These are phyloP conservation scores for Botryobasidium botryosum DNA, from an alignment of 768 basidiomycete species.

Conservation along the genomic window DNA sequence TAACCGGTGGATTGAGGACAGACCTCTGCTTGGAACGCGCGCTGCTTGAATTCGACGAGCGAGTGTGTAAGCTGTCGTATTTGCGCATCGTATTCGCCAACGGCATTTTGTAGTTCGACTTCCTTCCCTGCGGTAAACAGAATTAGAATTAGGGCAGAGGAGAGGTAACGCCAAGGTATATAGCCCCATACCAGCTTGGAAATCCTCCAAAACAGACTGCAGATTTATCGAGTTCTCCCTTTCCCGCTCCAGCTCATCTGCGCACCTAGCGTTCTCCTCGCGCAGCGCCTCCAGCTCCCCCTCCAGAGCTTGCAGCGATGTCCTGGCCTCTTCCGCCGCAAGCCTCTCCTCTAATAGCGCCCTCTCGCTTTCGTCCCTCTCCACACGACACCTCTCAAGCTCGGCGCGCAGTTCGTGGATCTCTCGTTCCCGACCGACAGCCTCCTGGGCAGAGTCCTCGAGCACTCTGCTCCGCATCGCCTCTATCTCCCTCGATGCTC, in stretches of 20 bases:
- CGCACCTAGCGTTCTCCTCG: slow-evolving; percentile 30
- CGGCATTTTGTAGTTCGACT: slow-evolving; percentile 70
- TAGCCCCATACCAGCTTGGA: slow-evolving; percentile 60
- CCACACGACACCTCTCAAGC: slow-evolving; percentile 69
- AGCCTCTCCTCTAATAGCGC: slow-evolving; percentile 49
- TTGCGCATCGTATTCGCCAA: slow-evolving; percentile 66
- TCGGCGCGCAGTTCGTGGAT: slow-evolving; percentile 66
- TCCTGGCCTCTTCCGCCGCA: slow-evolving; percentile 48
- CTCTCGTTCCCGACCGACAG: slow-evolving; percentile 52
- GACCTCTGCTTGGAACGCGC: slow-evolving; percentile 79
- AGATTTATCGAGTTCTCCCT: slow-evolving; percentile 64
- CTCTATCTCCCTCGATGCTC: slow-evolving; percentile 51
- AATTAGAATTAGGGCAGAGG: slow-evolving; percentile 8
- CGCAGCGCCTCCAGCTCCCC: slow-evolving; percentile 51
- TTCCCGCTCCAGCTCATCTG: slow-evolving; percentile 46
- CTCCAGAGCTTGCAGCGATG: slow-evolving; percentile 35
- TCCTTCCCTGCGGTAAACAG: slow-evolving; percentile 50
- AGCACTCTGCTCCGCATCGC: slow-evolving; percentile 43
- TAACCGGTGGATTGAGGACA: slow-evolving; percentile 13
- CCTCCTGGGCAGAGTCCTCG: slow-evolving; percentile 56
- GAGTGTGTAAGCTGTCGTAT: slow-evolving; percentile 51
- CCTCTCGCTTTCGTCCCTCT: slow-evolving; percentile 58
- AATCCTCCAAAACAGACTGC: slow-evolving; percentile 87
- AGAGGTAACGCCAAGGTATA: not conserved
- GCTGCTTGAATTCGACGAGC: slow-evolving; percentile 78